These are phyloP conservation scores for Trichoderma brevicompactum DNA, from an alignment of 2,329 filamentous ascomycete species.

Conservation along the genomic window DNA sequence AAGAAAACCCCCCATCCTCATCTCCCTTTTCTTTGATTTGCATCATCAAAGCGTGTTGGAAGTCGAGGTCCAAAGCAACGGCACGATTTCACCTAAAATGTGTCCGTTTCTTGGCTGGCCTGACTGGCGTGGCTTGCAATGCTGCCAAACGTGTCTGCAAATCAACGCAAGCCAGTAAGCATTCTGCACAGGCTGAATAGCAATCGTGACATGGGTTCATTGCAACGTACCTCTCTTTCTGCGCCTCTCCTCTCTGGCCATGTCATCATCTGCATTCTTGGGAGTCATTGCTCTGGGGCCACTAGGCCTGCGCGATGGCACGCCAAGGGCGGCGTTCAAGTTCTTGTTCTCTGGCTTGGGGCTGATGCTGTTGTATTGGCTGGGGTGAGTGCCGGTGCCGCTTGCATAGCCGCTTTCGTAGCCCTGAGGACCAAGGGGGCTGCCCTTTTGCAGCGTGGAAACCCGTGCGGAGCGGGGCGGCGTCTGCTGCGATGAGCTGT, in stretches of 20 bases:
- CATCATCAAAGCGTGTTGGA: neutral
- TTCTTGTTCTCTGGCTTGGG: conserved; percentile 62
- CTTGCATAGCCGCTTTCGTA: conserved; percentile 60
- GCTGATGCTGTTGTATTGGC: conserved; percentile 59
- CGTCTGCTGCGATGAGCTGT: conserved; percentile 46
- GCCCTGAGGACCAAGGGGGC: conserved; percentile 60
- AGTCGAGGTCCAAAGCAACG: conserved; percentile 19
- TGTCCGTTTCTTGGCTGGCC: conserved; percentile 41
- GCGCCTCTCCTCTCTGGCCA: conserved; percentile 52
- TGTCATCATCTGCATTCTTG: conserved; percentile 54
- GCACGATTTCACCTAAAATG: conserved; percentile 38
- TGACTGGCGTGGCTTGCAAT: conserved; percentile 35
- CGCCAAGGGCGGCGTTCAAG: conserved; percentile 56
- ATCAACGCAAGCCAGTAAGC: neutral
- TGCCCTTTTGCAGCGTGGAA: conserved; percentile 57
- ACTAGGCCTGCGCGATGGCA: conserved; percentile 59
- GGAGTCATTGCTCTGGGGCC: conserved; percentile 66
- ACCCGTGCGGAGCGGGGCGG: conserved; percentile 54
- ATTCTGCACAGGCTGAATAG: neutral
- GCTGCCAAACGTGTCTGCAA: conserved; percentile 44
- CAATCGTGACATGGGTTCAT: neutral
- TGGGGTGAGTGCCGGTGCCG: conserved; percentile 51
- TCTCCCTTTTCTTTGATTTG: conserved; percentile 2
- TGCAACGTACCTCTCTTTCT: conserved; percentile 61
- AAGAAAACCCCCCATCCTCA: neutral